These are phyloP conservation scores for Ogataea pini DNA, from an alignment of 805 yeast species.

Conservation along the genomic window DNA sequence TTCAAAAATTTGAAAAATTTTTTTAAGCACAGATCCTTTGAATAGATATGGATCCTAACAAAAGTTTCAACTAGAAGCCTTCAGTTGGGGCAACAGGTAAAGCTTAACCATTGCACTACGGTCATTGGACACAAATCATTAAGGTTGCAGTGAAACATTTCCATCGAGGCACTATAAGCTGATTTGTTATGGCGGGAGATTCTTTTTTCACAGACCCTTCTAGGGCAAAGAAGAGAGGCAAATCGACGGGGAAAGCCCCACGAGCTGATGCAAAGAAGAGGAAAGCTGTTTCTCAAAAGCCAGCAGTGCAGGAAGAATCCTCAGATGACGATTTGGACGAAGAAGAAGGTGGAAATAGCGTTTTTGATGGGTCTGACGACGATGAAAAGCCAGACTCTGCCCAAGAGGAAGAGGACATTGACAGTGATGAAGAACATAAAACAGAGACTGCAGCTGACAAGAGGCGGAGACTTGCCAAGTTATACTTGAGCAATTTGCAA, in stretches of 20 bases:
- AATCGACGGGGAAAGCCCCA: slow-evolving; percentile 24
- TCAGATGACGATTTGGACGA: slow-evolving; percentile 37
- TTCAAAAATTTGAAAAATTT: slow-evolving; percentile 4
- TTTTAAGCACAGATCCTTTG: slow-evolving; percentile 4
- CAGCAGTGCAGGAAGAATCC: slow-evolving; percentile 16
- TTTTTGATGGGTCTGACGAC: slow-evolving; percentile 31
- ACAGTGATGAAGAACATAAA: slow-evolving; percentile 71
- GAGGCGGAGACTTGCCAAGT: slow-evolving; percentile 90
- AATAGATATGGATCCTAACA: neutral
- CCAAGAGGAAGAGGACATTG: slow-evolving; percentile 43
- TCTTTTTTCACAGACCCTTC: slow-evolving; percentile 65
- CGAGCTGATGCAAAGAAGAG: slow-evolving; percentile 20
- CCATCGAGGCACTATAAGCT: neutral
- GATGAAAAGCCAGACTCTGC: slow-evolving; percentile 28
- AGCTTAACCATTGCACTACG: neutral
- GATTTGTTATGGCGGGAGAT: slow-evolving; percentile 49
- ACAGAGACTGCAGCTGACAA: slow-evolving; percentile 88
- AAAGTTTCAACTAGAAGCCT: neutral
- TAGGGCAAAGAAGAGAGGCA: slow-evolving; percentile 44
- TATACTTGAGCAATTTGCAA: slow-evolving; percentile 79
- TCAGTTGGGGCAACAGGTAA: neutral
- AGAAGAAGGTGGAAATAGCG: slow-evolving; percentile 36
- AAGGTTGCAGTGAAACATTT: neutral
- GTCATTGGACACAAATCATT: neutral
- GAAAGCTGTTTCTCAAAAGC: slow-evolving; percentile 8